phyloP scores from a whole-genome alignment of 306 rosid species.

The Dalbergia cultrata region DNA sequence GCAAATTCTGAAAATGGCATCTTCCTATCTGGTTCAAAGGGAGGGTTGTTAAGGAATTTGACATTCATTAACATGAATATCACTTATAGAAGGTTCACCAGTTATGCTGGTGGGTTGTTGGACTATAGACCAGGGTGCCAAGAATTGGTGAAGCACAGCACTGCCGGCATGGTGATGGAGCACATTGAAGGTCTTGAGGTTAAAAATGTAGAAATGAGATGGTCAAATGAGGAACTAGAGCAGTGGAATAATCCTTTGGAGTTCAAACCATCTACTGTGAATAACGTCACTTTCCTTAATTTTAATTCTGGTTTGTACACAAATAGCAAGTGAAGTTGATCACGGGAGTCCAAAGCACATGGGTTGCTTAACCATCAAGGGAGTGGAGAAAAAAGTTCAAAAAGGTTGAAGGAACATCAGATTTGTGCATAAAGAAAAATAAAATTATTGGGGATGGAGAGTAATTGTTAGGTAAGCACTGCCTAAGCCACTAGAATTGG shows the following conservation, averaged over 20 bases:
- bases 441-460: background rate
- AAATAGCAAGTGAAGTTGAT: conserved; percentile 22
- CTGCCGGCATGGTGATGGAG: conserved; percentile 85
- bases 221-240: conserved; percentile 58
- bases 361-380: conserved; percentile 6
- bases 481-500: too few species aligned
- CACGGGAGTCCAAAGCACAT: background rate
- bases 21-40: conserved; percentile 84
- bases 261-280: conserved; percentile 79
- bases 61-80: conserved; percentile 80
- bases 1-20: conserved; percentile 84
- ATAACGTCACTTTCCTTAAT: conserved; percentile 67
- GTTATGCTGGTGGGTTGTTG: conserved; percentile 65
- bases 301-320: conserved; percentile 67
- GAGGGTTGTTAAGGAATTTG: conserved; percentile 74
- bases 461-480: too few species aligned
- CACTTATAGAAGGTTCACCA: conserved; percentile 73
- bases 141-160: conserved; percentile 73
- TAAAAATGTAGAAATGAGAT: conserved; percentile 80
- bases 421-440: conserved; percentile 8
- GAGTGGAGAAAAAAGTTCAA: background rate
- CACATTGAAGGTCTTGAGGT: conserved; percentile 79
- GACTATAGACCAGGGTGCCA: conserved; percentile 97
- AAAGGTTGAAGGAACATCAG: conserved; percentile 26
- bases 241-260: conserved; percentile 85